Evolutionary conservation across 805 yeast genomes (phyloP).

Genomic region (Dipodascus albidus): DNA sequence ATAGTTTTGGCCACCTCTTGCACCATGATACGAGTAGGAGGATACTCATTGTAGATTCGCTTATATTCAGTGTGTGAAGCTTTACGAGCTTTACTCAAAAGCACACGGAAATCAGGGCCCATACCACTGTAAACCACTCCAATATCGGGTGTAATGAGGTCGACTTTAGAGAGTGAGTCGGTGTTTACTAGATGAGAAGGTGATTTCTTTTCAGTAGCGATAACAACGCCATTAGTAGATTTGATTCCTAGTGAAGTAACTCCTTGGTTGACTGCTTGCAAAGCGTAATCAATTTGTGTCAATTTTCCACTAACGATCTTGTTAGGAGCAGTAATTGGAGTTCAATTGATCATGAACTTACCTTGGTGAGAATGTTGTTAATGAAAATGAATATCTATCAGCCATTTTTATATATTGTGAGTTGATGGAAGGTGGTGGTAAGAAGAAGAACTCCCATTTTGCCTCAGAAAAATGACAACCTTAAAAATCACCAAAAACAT

Average conservation of each 20-base stretch:
- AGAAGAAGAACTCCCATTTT: not conserved
- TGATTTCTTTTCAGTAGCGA: slow-evolving; percentile 92
- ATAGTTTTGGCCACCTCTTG: slow-evolving; percentile 91
- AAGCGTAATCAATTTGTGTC: slow-evolving; percentile 95
- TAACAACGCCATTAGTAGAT: slow-evolving; percentile 86
- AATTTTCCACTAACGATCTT: slow-evolving; percentile 87
- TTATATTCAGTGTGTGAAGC: slow-evolving; percentile 88
- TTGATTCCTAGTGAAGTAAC: slow-evolving; percentile 91
- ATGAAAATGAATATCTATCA: slow-evolving; percentile 93
- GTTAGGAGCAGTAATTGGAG: too few relatives aligned
- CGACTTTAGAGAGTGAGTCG: slow-evolving; percentile 68
- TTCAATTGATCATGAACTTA: too few relatives aligned
- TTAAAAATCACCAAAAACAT: too few relatives aligned
- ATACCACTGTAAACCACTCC: slow-evolving; percentile 96
- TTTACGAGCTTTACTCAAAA: slow-evolving; percentile 88
- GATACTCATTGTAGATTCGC: slow-evolving; percentile 90
- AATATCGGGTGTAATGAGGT: slow-evolving; percentile 81
- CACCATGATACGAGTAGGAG: slow-evolving; percentile 89
- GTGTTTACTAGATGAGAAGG: slow-evolving; percentile 65
- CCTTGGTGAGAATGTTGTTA: slow-evolving; percentile 97
- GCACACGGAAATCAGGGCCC: slow-evolving; percentile 97
- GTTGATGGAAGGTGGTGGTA: not conserved
- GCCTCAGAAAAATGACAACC: too few relatives aligned
- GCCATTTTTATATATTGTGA: slow-evolving; percentile 59
- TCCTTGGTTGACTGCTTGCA: slow-evolving; percentile 96